Evolutionary conservation across 208 protist species (phyloP).

Genomic region (Acanthamoeba lenticulata): DNA sequence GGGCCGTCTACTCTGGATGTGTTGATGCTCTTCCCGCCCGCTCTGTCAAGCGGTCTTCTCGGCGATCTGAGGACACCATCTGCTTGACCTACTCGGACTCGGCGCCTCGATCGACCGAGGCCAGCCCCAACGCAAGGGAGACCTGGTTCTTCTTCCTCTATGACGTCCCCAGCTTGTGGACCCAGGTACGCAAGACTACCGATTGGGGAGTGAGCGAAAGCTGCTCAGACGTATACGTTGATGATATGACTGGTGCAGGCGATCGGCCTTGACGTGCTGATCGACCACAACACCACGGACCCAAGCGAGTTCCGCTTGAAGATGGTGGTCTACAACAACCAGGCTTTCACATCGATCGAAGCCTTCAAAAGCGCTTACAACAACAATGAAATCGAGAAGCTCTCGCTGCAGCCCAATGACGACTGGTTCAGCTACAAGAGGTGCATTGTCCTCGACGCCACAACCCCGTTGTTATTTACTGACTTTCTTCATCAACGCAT

Average conservation of each 20-base stretch:
- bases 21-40: too few species aligned
- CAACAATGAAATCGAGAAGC: background rate
- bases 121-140: background rate
- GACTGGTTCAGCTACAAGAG: background rate
- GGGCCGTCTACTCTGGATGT: background rate
- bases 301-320: background rate
- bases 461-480: background rate
- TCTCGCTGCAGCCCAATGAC: background rate
- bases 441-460: background rate
- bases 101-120: background rate
- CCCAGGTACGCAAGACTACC: conserved; percentile 7
- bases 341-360: background rate
- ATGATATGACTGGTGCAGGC: background rate
- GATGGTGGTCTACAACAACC: conserved; percentile 5
- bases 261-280: background rate
- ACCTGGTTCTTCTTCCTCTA: conserved; percentile 42
- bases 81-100: conserved; percentile 13
- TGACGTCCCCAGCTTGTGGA: background rate
- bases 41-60: too few species aligned
- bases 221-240: background rate
- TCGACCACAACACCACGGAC: background rate
- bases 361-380: conserved; percentile 6
- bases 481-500: background rate
- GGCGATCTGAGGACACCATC: background rate
- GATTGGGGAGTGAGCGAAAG: background rate